Evolutionary conservation across 2,329 filamentous ascomycete species (phyloP).

Genomic region (Aspergillus ibericus): DNA sequence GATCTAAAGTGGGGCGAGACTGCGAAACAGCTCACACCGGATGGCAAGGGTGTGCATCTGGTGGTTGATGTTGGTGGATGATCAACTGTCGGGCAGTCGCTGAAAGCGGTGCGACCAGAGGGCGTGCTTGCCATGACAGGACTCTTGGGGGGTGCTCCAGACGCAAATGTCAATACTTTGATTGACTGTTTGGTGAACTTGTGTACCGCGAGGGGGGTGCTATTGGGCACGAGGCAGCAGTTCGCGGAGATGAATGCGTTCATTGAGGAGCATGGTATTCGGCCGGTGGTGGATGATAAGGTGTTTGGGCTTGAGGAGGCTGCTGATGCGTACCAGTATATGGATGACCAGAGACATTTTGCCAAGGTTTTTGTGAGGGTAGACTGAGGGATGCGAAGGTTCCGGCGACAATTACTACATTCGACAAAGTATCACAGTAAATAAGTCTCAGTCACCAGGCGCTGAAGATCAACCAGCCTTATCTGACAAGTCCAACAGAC

Average conservation of each 20-base stretch:
- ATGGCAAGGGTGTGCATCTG: conserved; percentile 51
- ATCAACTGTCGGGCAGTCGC: conserved; percentile 49
- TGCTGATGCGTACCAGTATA: conserved; percentile 52
- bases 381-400: background rate
- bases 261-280: conserved; percentile 51
- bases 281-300: conserved; percentile 52
- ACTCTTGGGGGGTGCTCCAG: conserved; percentile 48
- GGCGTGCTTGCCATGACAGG: conserved; percentile 55
- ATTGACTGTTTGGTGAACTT: conserved; percentile 45
- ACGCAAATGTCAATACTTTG: conserved; percentile 29
- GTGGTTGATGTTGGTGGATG: conserved; percentile 54
- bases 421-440: too few relatives aligned
- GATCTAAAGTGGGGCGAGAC: conserved; percentile 56
- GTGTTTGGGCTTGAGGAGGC: conserved; percentile 48
- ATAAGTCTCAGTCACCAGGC: too few relatives aligned
- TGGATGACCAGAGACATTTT: conserved; percentile 53
- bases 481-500: too few relatives aligned
- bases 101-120: conserved; percentile 47
- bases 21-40: conserved; percentile 51
- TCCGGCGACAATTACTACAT: too few relatives aligned
- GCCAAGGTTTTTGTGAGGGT: conserved; percentile 36
- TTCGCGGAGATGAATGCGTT: conserved; percentile 54
- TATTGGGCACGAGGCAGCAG: conserved; percentile 50
- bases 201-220: conserved; percentile 49
- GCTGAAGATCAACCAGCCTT: too few relatives aligned